These are phyloP conservation scores for Teunomyces barrocoloradensis DNA, from an alignment of 805 yeast genomes.

Conservation along the genomic window DNA sequence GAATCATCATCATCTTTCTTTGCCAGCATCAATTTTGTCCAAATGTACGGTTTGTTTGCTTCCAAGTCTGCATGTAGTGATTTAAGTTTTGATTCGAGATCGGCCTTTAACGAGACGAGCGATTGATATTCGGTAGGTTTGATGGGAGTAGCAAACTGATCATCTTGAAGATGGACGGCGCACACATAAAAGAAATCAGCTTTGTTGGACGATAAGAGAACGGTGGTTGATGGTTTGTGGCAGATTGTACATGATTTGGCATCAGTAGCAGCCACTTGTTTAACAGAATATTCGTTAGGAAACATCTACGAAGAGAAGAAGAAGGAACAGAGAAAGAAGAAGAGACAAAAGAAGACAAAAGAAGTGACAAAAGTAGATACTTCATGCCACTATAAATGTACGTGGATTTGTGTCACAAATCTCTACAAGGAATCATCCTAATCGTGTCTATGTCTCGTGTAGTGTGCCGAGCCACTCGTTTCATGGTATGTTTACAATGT, in stretches of 20 bases:
- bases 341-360: no score
- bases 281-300: slow-evolving; percentile 40
- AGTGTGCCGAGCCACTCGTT: no score
- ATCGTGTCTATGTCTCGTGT: no score
- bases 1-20: slow-evolving; percentile 21
- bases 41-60: slow-evolving; percentile 30
- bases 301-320: not conserved
- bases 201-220: slow-evolving; percentile 44
- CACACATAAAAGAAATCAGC: slow-evolving; percentile 56
- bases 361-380: no score
- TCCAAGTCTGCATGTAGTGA: slow-evolving; percentile 23
- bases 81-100: slow-evolving; percentile 16
- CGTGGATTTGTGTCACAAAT: no score
- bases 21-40: slow-evolving; percentile 27
- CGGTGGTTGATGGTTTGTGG: slow-evolving; percentile 47
- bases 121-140: slow-evolving; percentile 35
- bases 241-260: slow-evolving; percentile 49
- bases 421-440: no score
- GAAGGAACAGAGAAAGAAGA: no score
- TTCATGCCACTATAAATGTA: no score
- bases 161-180: slow-evolving; percentile 45
- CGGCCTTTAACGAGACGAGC: slow-evolving; percentile 20
- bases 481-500: not conserved
- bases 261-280: slow-evolving; percentile 42
- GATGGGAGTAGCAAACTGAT: slow-evolving; percentile 41